These are phyloP conservation scores for Pichia sp. DNA, from an alignment of 1,139 yeast genomes.

Conservation along the genomic window DNA sequence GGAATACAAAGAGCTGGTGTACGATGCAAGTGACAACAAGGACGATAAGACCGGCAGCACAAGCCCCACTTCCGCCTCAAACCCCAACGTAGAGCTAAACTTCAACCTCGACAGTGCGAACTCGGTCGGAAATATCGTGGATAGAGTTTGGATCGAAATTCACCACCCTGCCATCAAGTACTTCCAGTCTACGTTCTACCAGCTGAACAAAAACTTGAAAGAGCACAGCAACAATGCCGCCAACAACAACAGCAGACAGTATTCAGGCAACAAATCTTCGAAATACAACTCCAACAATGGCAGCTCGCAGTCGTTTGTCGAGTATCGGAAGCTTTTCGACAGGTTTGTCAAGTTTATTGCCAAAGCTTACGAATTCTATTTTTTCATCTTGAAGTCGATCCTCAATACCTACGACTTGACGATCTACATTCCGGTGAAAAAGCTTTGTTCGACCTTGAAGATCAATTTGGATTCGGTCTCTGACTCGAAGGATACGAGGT, in stretches of 20 bases:
- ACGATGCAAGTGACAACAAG: neutral
- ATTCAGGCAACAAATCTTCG: conserved; percentile 5
- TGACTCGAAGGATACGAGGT: conserved; percentile 12
- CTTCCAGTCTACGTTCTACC: conserved; percentile 43
- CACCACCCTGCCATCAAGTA: conserved; percentile 62
- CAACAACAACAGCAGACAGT: conserved; percentile 5
- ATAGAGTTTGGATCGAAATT: conserved; percentile 54
- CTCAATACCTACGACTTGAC: conserved; percentile 36
- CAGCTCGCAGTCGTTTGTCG: conserved; percentile 38
- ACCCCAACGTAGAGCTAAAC: conserved; percentile 4
- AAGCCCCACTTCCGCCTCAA: neutral
- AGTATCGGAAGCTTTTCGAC: conserved; percentile 53
- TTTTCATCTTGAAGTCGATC: conserved; percentile 37
- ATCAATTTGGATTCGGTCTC: conserved; percentile 15
- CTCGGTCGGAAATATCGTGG: conserved; percentile 34
- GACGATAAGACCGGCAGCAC: neutral
- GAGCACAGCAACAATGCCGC: neutral
- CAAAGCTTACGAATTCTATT: conserved; percentile 46
- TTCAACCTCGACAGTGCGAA: neutral
- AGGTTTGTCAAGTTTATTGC: conserved; percentile 46
- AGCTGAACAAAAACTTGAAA: conserved; percentile 19
- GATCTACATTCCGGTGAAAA: conserved; percentile 36
- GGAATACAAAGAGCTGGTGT: conserved; percentile 6
- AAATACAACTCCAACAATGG: conserved; percentile 19
- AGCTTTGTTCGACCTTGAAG: conserved; percentile 31